A percentile compares a stretch with the other conserved stretches of the same genome.
These are phyloP conservation scores for Leccinum disarticulatum DNA, from an alignment of 768 basidiomycete species.

Conservation along the genomic window DNA sequence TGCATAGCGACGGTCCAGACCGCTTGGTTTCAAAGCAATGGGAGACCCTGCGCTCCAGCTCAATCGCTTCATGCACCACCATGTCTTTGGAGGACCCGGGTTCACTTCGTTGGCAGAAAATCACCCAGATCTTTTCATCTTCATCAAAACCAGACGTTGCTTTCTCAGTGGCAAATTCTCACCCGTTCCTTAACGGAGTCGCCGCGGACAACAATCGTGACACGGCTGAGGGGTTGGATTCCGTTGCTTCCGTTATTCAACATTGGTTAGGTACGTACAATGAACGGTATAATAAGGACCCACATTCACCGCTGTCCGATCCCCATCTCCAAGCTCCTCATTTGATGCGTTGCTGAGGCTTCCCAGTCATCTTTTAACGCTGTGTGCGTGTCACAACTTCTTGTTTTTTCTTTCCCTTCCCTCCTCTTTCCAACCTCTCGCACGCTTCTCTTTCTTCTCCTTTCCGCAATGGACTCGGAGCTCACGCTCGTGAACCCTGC, in stretches of 20 bases:
- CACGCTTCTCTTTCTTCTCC: not conserved
- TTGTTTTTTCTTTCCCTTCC: not conserved
- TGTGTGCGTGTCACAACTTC: not conserved
- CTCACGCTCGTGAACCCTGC: slow-evolving; percentile 25
- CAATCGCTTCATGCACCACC: not conserved
- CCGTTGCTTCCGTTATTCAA: not conserved
- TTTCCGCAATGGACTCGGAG: slow-evolving; percentile 28
- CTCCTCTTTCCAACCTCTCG: not conserved
- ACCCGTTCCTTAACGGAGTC: not conserved
- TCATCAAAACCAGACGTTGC: not conserved
- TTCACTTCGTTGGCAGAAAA: not conserved
- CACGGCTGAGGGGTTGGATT: not conserved
- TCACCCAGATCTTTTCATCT: not conserved
- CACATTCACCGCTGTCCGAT: not conserved
- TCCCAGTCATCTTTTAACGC: not conserved
- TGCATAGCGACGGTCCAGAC: not conserved
- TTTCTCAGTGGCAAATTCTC: not conserved
- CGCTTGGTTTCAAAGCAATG: not conserved
- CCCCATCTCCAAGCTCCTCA: not conserved
- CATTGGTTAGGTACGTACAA: slow-evolving; percentile 6
- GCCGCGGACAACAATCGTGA: not conserved
- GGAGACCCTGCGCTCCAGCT: not conserved
- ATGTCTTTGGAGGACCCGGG: not conserved
- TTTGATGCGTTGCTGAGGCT: slow-evolving; percentile 4
- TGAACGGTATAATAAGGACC: slow-evolving; percentile 1